A percentile compares a stretch with the other conserved stretches of the same genome.
These are phyloP conservation scores for Russula dissimulans DNA, from an alignment of 768 basidiomycete genomes.

Conservation along the genomic window DNA sequence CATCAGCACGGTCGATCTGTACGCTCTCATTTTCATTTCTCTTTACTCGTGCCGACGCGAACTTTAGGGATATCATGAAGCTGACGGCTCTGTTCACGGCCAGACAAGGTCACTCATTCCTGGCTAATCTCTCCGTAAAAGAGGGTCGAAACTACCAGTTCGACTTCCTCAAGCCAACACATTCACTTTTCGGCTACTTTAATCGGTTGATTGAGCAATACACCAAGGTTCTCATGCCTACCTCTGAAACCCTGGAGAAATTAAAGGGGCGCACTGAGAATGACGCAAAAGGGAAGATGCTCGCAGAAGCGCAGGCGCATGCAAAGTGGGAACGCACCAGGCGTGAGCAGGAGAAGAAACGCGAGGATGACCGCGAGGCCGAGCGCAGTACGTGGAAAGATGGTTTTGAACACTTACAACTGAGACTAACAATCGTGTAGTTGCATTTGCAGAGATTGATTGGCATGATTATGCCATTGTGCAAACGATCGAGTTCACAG, in stretches of 20 bases:
- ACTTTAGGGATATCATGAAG: conserved; percentile 81
- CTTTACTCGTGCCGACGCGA: neutral
- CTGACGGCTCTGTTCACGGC: conserved; percentile 95
- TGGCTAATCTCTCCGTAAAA: conserved; percentile 70
- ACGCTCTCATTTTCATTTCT: conserved; percentile 30
- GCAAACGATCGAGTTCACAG: conserved; percentile 95
- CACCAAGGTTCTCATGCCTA: conserved; percentile 79
- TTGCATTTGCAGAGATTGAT: conserved; percentile 94
- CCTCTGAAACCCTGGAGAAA: conserved; percentile 60
- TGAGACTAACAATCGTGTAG: conserved; percentile 29
- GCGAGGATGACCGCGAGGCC: conserved; percentile 86
- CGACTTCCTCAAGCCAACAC: conserved; percentile 91
- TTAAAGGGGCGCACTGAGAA: conserved; percentile 57
- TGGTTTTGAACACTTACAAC: neutral
- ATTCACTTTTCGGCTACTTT: conserved; percentile 94
- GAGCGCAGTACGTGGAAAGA: conserved; percentile 58
- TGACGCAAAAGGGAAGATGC: conserved; percentile 63
- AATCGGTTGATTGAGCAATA: conserved; percentile 97
- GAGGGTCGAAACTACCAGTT: conserved; percentile 98
- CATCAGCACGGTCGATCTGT: conserved; percentile 87
- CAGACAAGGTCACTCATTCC: conserved; percentile 78
- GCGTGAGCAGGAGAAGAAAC: conserved; percentile 75
- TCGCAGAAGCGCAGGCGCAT: conserved; percentile 66
- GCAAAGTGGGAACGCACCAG: conserved; percentile 86
- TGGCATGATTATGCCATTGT: conserved; percentile 99